These are phyloP conservation scores for Talaromyces sp. DNA, from an alignment of 2,329 filamentous ascomycete genomes.

Conservation along the genomic window DNA sequence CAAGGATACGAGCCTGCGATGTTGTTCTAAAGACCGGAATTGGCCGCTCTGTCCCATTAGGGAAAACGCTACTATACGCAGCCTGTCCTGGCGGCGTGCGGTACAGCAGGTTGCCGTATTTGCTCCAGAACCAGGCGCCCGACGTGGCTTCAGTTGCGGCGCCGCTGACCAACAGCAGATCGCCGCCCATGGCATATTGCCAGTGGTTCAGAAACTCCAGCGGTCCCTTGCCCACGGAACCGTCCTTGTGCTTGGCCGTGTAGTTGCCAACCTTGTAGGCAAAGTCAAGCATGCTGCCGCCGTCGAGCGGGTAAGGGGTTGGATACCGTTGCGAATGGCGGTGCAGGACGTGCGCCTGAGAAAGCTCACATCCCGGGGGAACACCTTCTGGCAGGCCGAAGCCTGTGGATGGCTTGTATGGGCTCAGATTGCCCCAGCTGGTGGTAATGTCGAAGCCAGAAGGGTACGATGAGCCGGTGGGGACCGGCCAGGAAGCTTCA, in stretches of 20 bases:
- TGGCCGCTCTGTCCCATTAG: constrained; percentile 43
- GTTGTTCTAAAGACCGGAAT: constrained; percentile 52
- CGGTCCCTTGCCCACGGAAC: constrained; percentile 39
- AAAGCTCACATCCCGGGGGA: constrained; percentile 52
- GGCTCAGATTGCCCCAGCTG: constrained; percentile 27
- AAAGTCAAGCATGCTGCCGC: constrained; percentile 45
- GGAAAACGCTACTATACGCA: constrained; percentile 42
- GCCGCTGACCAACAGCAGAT: constrained; percentile 45
- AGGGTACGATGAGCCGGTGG: constrained; percentile 20
- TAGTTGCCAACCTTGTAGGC: constrained; percentile 45
- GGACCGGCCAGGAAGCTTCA: background rate
- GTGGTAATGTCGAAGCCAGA: constrained; percentile 27
- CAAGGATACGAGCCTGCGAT: constrained; percentile 49
- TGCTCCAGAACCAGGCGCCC: constrained; percentile 50
- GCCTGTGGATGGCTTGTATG: constrained; percentile 20
- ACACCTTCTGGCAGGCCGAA: constrained; percentile 36
- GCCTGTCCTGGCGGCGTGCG: constrained; percentile 45
- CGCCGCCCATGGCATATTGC: constrained; percentile 41
- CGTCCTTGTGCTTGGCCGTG: constrained; percentile 29
- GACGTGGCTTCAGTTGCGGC: constrained; percentile 46
- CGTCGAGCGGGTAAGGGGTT: constrained; percentile 43
- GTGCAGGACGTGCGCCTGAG: constrained; percentile 51
- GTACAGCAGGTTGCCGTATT: constrained; percentile 50
- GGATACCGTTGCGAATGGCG: constrained; percentile 52
- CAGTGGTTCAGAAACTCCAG: constrained; percentile 51